Evolutionary conservation across 2,329 filamentous ascomycete species (phyloP).

Genomic region (Myriosclerotinia duriaeana): DNA sequence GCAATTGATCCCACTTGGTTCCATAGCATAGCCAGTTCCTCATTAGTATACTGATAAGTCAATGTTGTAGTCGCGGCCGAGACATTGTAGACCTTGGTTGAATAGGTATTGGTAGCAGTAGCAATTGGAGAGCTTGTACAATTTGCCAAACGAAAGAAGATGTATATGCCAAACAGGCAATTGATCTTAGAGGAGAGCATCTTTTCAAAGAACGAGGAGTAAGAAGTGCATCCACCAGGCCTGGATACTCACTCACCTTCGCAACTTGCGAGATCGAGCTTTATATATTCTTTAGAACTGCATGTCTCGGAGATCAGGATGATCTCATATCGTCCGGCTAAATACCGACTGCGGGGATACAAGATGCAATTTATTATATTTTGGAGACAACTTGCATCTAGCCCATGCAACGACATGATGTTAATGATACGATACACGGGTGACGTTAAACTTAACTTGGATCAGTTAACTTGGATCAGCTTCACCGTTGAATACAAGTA

Average conservation of each 20-base stretch:
- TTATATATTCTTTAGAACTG: conserved; percentile 19
- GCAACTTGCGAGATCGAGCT: conserved; percentile 1
- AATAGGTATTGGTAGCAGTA: conserved; percentile 25
- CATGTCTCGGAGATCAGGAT: not conserved
- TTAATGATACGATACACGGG: not conserved
- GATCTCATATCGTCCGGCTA: conserved; percentile 20
- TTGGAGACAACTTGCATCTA: conserved; percentile 10
- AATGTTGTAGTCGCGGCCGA: conserved; percentile 47
- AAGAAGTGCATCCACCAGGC: conserved; percentile 2
- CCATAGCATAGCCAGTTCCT: conserved; percentile 48
- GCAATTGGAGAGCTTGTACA: conserved; percentile 5
- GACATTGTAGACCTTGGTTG: conserved; percentile 42
- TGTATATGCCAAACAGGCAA: conserved; percentile 13
- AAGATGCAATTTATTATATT: not conserved
- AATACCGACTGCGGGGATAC: conserved; percentile 16
- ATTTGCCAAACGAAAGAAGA: conserved; percentile 7
- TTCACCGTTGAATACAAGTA: not conserved
- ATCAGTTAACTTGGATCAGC: not conserved
- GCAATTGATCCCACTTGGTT: conserved; percentile 47
- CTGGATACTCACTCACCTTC: not conserved
- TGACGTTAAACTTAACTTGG: not conserved
- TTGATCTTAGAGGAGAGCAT: conserved; percentile 19
- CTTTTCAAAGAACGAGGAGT: not conserved
- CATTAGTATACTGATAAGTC: conserved; percentile 48
- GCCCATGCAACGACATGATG: conserved; percentile 12